These are phyloP conservation scores for Malus sieversii DNA, from an alignment of 306 rosid genomes.

Conservation along the genomic window DNA sequence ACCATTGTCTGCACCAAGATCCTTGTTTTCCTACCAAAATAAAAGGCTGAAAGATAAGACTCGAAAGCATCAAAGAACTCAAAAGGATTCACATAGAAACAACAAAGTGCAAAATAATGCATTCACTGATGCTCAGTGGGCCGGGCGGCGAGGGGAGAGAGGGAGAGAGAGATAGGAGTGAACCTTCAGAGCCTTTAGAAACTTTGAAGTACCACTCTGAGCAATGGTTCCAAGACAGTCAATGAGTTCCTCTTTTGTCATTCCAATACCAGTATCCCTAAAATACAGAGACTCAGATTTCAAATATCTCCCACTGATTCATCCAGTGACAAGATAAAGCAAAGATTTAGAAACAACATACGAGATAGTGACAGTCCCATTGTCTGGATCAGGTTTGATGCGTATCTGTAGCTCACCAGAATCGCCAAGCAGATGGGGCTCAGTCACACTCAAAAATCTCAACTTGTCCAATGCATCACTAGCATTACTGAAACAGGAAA, in stretches of 20 bases:
- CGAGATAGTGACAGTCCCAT: slow-evolving; percentile 84
- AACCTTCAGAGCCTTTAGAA: slow-evolving; percentile 92
- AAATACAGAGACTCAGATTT: neutral
- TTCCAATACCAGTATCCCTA: slow-evolving; percentile 96
- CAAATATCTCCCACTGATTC: neutral
- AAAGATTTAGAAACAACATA: slow-evolving; percentile 20
- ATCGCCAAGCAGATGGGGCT: slow-evolving; percentile 88
- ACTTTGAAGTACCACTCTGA: slow-evolving; percentile 98
- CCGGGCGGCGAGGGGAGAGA: neutral
- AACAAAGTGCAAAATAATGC: neutral
- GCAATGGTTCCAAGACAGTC: slow-evolving; percentile 99
- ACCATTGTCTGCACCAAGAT: slow-evolving; percentile 76
- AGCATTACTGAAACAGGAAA: slow-evolving; percentile 50
- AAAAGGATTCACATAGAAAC: neutral
- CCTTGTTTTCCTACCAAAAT: slow-evolving; percentile 70
- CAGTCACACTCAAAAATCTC: slow-evolving; percentile 93
- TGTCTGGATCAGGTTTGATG: slow-evolving; percentile 78
- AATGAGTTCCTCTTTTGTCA: slow-evolving; percentile 86
- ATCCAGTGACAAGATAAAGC: neutral
- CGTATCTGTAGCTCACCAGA: slow-evolving; percentile 83
- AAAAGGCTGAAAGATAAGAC: neutral
- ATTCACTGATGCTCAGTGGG: neutral
- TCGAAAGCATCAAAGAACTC: neutral
- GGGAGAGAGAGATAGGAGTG: neutral
- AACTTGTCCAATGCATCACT: slow-evolving; percentile 97